A percentile compares a stretch with the other conserved stretches of the same genome.
These are phyloP conservation scores for Nicotiana attenuata DNA, from an alignment of 257 asterid genomes.

Conservation along the genomic window DNA sequence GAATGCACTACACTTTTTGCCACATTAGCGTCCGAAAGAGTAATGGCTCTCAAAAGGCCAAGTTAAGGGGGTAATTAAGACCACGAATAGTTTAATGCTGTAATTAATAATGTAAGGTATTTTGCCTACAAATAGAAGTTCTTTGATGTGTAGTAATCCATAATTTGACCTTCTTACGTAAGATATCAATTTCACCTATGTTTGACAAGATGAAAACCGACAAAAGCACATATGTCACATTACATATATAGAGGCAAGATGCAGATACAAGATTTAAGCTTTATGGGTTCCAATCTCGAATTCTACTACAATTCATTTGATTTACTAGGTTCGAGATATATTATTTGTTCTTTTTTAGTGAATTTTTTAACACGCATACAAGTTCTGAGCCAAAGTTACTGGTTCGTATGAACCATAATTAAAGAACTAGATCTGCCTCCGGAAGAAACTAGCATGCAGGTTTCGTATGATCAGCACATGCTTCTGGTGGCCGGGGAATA, in stretches of 20 bases:
- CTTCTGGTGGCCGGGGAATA: slow-evolving; percentile 31
- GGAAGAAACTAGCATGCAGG: not conserved
- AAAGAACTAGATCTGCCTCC: not conserved
- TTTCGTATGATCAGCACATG: not conserved
- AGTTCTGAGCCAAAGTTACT: not conserved
- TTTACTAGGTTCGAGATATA: not conserved
- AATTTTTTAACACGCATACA: not conserved
- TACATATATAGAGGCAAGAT: not conserved
- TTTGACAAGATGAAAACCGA: not conserved
- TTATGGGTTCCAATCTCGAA: fast-evolving
- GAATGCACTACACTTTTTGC: too few relatives aligned
- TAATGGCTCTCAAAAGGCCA: too few relatives aligned
- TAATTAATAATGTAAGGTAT: too few relatives aligned
- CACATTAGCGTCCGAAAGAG: too few relatives aligned
- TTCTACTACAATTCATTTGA: not conserved
- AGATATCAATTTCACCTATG: too few relatives aligned
- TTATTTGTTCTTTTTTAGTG: not conserved
- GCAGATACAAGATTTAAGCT: not conserved
- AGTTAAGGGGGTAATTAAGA: too few relatives aligned
- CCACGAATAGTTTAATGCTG: too few relatives aligned
- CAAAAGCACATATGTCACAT: not conserved
- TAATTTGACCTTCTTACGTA: not conserved
- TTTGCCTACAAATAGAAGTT: too few relatives aligned
- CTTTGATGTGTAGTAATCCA: not conserved
- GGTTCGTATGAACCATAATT: not conserved